Evolutionary conservation across 257 asterid species (phyloP).

Genomic region (Solanum ossicruentum): DNA sequence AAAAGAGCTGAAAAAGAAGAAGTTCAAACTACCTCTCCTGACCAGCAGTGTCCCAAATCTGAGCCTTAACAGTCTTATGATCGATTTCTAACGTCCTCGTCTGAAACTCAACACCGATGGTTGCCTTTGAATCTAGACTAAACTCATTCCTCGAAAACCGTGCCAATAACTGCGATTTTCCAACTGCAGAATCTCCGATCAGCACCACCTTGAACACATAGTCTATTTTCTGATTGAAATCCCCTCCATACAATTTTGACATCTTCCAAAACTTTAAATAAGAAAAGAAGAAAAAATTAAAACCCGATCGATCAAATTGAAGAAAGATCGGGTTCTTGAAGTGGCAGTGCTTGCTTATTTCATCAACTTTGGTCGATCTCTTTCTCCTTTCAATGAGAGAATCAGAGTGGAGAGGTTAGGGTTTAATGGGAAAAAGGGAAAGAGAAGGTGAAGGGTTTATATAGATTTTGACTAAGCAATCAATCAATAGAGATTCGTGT

Average conservation of each 20-base stretch:
- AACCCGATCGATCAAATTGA: background rate
- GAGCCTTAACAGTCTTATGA: conserved; percentile 61
- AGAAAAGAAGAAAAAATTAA: background rate
- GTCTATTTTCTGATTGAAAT: conserved; percentile 48
- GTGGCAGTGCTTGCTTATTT: background rate
- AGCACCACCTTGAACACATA: conserved; percentile 67
- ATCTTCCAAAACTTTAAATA: conserved; percentile 5
- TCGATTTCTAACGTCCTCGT: conserved; percentile 55
- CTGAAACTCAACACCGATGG: conserved; percentile 79
- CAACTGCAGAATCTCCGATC: conserved; percentile 80
- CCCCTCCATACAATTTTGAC: conserved; percentile 48
- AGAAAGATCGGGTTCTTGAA: background rate
- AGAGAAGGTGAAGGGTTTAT: background rate
- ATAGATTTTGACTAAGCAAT: background rate
- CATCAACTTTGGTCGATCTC: background rate
- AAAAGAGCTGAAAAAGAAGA: background rate
- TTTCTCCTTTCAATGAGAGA: background rate
- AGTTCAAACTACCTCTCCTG: conserved; percentile 46
- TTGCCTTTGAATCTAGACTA: conserved; percentile 63
- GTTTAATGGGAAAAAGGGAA: background rate
- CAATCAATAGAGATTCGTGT: background rate
- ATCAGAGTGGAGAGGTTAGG: background rate
- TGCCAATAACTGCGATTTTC: conserved; percentile 73
- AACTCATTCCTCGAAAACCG: conserved; percentile 67
- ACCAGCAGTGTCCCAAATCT: conserved; percentile 95